These are phyloP conservation scores for Chenopodium berlandieri DNA, from an alignment of 148 eudicot genomes.

Conservation along the genomic window DNA sequence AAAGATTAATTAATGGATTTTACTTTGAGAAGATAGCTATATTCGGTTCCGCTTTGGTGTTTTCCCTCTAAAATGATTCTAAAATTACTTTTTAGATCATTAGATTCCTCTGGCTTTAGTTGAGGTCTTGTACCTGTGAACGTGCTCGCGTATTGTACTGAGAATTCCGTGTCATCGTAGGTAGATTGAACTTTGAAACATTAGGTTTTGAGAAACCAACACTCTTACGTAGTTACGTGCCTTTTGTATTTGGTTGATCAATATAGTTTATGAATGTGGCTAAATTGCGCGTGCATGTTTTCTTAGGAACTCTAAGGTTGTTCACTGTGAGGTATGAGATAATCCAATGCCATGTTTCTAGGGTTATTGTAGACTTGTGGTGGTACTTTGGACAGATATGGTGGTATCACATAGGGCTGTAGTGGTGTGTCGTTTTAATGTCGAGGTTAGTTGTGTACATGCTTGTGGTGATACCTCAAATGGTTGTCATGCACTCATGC, in stretches of 20 bases:
- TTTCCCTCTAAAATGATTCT: neutral
- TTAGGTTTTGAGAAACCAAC: conserved; percentile 3
- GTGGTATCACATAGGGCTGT: neutral
- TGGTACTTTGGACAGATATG: neutral
- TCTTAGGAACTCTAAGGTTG: neutral
- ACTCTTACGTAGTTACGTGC: neutral
- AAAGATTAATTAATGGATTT: neutral
- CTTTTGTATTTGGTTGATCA: conserved; percentile 2
- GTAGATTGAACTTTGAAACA: neutral
- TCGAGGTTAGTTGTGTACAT: neutral
- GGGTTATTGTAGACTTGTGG: neutral
- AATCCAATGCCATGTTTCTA: neutral
- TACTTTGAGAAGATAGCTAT: neutral
- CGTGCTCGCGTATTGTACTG: neutral
- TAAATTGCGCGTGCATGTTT: neutral
- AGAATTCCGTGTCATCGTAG: neutral
- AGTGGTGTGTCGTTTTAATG: neutral
- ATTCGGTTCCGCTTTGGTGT: neutral
- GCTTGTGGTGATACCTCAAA: neutral
- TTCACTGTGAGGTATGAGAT: neutral
- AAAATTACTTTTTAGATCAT: neutral
- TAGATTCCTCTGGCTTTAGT: neutral
- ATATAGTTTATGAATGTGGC: neutral
- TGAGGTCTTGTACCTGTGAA: too few relatives aligned
- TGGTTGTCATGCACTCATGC: neutral